Evolutionary conservation across 495 filamentous ascomycete genomes (phyloP).

Genomic region (Lophiostoma macrostomum): DNA sequence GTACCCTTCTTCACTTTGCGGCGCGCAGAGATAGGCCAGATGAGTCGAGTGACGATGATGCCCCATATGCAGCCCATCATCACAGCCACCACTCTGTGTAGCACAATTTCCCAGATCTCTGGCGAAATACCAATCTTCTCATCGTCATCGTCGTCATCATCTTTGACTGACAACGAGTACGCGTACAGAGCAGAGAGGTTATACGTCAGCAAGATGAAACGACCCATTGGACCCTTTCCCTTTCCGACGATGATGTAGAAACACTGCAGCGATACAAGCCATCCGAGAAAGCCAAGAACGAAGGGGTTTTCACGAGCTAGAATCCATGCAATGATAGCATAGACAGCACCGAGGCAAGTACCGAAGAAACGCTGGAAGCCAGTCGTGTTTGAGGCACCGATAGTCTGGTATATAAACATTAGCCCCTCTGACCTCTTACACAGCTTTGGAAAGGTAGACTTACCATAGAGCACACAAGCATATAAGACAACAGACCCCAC

Average conservation of each 20-base stretch:
- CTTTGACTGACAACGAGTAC: conserved; percentile 77
- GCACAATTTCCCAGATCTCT: conserved; percentile 78
- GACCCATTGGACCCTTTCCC: conserved; percentile 83
- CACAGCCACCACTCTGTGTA: conserved; percentile 89
- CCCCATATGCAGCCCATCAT: conserved; percentile 88
- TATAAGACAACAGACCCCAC: conserved; percentile 95
- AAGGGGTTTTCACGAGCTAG: conserved; percentile 67
- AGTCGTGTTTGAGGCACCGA: conserved; percentile 90
- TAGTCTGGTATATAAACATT: conserved; percentile 59
- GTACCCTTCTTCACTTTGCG: conserved; percentile 82
- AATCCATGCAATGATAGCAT: conserved; percentile 74
- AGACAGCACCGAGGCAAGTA: conserved; percentile 74
- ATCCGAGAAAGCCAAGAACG: conserved; percentile 72
- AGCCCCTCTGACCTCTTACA: too few relatives aligned
- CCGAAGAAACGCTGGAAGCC: conserved; percentile 83
- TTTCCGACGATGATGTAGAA: conserved; percentile 85
- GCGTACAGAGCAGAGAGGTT: conserved; percentile 95
- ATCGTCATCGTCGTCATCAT: conserved; percentile 69
- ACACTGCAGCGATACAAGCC: conserved; percentile 73
- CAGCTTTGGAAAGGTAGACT: background rate
- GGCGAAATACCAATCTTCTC: conserved; percentile 89
- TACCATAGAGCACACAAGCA: conserved; percentile 92
- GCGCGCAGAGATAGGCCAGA: conserved; percentile 91
- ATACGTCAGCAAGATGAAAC: conserved; percentile 82
- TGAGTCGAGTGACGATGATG: conserved; percentile 78